These are phyloP conservation scores for Aureobasidium subglaciale DNA, from an alignment of 2,329 filamentous ascomycete species.

Conservation along the genomic window DNA sequence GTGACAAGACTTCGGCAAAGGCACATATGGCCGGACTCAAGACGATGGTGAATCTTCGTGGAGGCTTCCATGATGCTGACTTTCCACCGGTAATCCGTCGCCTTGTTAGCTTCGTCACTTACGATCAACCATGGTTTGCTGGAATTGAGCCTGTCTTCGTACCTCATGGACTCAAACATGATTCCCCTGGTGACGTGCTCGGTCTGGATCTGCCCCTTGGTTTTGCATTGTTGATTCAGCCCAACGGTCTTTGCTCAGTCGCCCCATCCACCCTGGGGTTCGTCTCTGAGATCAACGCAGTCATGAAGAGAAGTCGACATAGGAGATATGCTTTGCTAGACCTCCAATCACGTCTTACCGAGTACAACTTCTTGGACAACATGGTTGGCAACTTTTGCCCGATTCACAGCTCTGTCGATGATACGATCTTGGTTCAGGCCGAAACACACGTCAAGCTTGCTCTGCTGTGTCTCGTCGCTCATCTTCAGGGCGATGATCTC, in stretches of 20 bases:
- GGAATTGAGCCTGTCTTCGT: constrained; percentile 17
- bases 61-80: constrained; percentile 16
- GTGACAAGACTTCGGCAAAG: constrained; percentile 17
- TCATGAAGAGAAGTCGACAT: not conserved
- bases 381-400: constrained; percentile 18
- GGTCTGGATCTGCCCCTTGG: not conserved
- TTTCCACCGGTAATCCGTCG: constrained; percentile 16
- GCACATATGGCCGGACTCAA: constrained; percentile 20
- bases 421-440: constrained; percentile 17
- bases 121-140: constrained; percentile 19
- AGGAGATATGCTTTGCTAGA: not conserved
- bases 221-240: not conserved
- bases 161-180: not conserved
- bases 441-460: constrained; percentile 19
- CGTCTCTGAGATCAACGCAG: not conserved
- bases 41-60: constrained; percentile 19
- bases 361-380: constrained; percentile 14
- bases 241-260: not conserved
- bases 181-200: not conserved
- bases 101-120: constrained; percentile 17
- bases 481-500: constrained; percentile 10
- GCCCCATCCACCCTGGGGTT: not conserved
- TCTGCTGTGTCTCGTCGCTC: constrained; percentile 17
- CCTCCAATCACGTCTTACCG: constrained; percentile 1
- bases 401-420: constrained; percentile 17